phyloP scores from a whole-genome alignment of 1,139 yeast species.

The Yamadazyma pseudoaaseri region DNA sequence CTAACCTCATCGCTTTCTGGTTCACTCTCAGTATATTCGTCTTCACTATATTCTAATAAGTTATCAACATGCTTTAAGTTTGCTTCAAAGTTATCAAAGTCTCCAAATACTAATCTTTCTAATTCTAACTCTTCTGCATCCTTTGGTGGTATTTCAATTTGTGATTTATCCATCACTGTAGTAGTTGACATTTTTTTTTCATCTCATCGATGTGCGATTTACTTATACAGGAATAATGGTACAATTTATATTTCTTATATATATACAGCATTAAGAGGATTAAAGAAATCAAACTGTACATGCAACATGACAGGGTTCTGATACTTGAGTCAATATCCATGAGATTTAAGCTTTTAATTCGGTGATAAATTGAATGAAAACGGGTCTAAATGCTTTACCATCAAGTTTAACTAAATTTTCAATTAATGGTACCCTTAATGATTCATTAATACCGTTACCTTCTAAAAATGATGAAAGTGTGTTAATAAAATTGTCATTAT shows the following conservation, averaged over 20 bases:
- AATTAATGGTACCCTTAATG: slow-evolving; percentile 56
- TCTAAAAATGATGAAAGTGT: slow-evolving; percentile 56
- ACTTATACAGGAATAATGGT: slow-evolving; percentile 1
- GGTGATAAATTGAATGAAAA: slow-evolving; percentile 56
- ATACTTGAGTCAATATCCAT: too few relatives aligned
- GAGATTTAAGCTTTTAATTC: slow-evolving; percentile 25
- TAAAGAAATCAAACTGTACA: slow-evolving; percentile 2
- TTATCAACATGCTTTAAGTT: slow-evolving; percentile 62
- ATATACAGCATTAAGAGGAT: slow-evolving; percentile 2
- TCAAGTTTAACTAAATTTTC: slow-evolving; percentile 53
- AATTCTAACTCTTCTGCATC: slow-evolving; percentile 78
- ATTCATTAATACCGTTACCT: slow-evolving; percentile 59
- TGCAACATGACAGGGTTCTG: slow-evolving; percentile 1
- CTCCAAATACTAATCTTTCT: slow-evolving; percentile 90
- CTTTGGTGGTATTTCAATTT: slow-evolving; percentile 55
- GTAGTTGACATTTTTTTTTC: slow-evolving; percentile 1
- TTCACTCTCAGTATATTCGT: slow-evolving; percentile 19
- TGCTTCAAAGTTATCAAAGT: slow-evolving; percentile 70
- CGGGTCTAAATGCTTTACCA: slow-evolving; percentile 62
- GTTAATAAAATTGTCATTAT: slow-evolving; percentile 41
- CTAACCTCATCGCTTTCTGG: slow-evolving; percentile 16
- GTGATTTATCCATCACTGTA: neutral
- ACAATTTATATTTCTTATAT: slow-evolving; percentile 3
- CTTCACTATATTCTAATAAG: slow-evolving; percentile 40
- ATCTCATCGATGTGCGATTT: slow-evolving; percentile 2